Percentiles rank a stretch among this genome's conserved stretches.
Conservation (phyloP, 768 basidiomycete species). For the Suillus lakei region DNA sequence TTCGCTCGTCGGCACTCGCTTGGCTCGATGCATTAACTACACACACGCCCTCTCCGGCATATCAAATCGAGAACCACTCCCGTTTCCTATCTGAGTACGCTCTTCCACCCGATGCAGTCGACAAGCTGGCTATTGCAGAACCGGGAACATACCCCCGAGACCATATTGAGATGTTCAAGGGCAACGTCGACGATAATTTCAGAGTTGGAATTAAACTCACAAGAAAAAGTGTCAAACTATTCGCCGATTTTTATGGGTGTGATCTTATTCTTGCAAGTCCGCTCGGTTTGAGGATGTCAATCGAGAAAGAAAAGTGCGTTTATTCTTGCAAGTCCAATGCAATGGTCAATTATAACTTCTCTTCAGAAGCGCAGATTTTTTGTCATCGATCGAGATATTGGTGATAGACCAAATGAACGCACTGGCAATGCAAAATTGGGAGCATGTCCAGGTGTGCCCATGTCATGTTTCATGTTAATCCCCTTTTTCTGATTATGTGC, state of each 20-base stretch:
- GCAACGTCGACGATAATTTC: slow-evolving; percentile 98
- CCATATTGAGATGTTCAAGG: slow-evolving; percentile 92
- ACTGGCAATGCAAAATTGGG: slow-evolving; percentile 99
- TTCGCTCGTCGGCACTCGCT: slow-evolving; percentile 84
- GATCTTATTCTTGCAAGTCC: slow-evolving; percentile 96
- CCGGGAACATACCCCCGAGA: slow-evolving; percentile 83
- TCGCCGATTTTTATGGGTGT: slow-evolving; percentile 87
- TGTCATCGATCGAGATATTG: slow-evolving; percentile 91
- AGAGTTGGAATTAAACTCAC: slow-evolving; percentile 92
- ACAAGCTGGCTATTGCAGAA: slow-evolving; percentile 78
- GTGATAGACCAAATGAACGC: slow-evolving; percentile 94
- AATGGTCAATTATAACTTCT: background rate
- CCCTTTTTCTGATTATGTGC: background rate
- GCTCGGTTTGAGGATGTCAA: slow-evolving; percentile 85
- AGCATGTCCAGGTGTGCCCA: slow-evolving; percentile 82
- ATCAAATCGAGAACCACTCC: slow-evolving; percentile 86
- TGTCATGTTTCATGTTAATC: background rate
- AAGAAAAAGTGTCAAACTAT: slow-evolving; percentile 88
- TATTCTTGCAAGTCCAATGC: background rate
- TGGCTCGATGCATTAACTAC: slow-evolving; percentile 84
- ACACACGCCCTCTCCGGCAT: slow-evolving; percentile 71
- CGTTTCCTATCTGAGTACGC: slow-evolving; percentile 86
- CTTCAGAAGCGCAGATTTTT: slow-evolving; percentile 80
- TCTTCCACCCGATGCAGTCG: slow-evolving; percentile 75
- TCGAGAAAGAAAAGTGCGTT: slow-evolving; percentile 91